Percentiles rank a stretch among this genome's conserved stretches.
phyloP scores from a whole-genome alignment of 192 early-diverging fungal genomes.

The Paraglomus occultum region DNA sequence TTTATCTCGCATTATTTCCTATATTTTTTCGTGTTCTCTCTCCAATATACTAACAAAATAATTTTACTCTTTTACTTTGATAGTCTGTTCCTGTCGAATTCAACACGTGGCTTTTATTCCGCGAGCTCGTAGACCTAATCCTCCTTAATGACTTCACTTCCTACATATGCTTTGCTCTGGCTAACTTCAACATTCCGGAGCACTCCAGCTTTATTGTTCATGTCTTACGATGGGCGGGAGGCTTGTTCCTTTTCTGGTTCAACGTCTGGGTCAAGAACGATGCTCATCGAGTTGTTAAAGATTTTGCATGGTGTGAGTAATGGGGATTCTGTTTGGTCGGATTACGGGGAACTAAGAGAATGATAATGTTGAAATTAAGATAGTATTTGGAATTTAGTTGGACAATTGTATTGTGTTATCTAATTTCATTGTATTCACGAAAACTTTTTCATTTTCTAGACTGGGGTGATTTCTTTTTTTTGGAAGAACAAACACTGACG shows the following conservation, averaged over 20 bases:
- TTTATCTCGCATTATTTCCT: not conserved
- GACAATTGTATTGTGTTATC: constrained; percentile 8
- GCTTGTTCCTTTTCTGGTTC: constrained; percentile 77
- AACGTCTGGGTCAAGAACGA: constrained; percentile 97
- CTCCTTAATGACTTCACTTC: constrained; percentile 90
- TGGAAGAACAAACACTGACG: constrained; percentile 84
- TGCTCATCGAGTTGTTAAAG: constrained; percentile 92
- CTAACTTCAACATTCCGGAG: constrained; percentile 75
- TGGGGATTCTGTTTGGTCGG: not conserved
- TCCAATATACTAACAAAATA: not conserved
- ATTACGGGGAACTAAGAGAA: not conserved
- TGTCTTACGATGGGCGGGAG: constrained; percentile 73
- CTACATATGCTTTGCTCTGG: constrained; percentile 79
- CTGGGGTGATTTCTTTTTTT: constrained; percentile 99
- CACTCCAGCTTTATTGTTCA: constrained; percentile 60
- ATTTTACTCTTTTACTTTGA: not conserved
- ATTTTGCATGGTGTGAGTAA: constrained; percentile 95
- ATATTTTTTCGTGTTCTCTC: constrained; percentile 18
- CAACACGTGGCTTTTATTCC: constrained; percentile 95
- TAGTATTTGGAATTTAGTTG: constrained; percentile 27
- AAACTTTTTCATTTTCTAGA: constrained; percentile 49
- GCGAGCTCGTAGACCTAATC: constrained; percentile 89
- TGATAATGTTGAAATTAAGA: not conserved
- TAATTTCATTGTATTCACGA: too few relatives aligned
- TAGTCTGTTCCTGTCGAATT: constrained; percentile 87